Evolutionary conservation across 495 filamentous ascomycete genomes (phyloP).

Genomic region (Cercophora scortea): DNA sequence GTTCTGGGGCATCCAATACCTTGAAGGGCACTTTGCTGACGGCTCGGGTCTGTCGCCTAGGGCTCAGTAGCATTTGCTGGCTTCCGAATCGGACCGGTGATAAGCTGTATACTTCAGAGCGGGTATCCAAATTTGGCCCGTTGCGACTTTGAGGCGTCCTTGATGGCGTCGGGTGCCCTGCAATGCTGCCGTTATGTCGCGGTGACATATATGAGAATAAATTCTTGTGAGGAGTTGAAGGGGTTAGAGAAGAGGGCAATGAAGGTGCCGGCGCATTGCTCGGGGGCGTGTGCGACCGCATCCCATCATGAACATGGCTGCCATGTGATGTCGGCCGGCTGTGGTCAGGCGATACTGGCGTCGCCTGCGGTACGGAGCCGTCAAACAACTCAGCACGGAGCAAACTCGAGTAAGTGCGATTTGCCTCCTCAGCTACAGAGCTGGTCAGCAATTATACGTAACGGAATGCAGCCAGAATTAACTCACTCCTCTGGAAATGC

Average conservation of each 20-base stretch:
- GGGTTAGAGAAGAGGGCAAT: slow-evolving; percentile 64
- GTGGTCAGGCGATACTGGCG: slow-evolving; percentile 61
- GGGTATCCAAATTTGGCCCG: slow-evolving; percentile 74
- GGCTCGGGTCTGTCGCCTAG: slow-evolving; percentile 75
- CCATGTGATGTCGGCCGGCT: slow-evolving; percentile 45
- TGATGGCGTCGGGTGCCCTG: slow-evolving; percentile 72
- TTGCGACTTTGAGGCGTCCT: slow-evolving; percentile 83
- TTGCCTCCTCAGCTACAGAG: slow-evolving; percentile 81
- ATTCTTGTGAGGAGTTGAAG: slow-evolving; percentile 94
- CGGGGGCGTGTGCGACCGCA: slow-evolving; percentile 75
- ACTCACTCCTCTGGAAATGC: slow-evolving; percentile 86
- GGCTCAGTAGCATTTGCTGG: slow-evolving; percentile 84
- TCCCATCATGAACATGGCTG: slow-evolving; percentile 56
- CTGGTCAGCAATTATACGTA: slow-evolving; percentile 31
- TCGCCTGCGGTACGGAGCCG: slow-evolving; percentile 73
- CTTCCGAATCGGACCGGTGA: slow-evolving; percentile 86
- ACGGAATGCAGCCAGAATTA: not conserved
- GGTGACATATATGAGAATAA: slow-evolving; percentile 89
- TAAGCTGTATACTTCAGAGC: slow-evolving; percentile 86
- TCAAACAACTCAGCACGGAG: slow-evolving; percentile 89
- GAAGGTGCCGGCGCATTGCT: slow-evolving; percentile 50
- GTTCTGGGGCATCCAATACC: slow-evolving; percentile 89
- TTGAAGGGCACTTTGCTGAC: slow-evolving; percentile 97
- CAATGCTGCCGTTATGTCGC: slow-evolving; percentile 54
- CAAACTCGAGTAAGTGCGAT: slow-evolving; percentile 81